Conservation (phyloP, 805 yeast genomes). For the Peterozyma xylosa region DNA sequence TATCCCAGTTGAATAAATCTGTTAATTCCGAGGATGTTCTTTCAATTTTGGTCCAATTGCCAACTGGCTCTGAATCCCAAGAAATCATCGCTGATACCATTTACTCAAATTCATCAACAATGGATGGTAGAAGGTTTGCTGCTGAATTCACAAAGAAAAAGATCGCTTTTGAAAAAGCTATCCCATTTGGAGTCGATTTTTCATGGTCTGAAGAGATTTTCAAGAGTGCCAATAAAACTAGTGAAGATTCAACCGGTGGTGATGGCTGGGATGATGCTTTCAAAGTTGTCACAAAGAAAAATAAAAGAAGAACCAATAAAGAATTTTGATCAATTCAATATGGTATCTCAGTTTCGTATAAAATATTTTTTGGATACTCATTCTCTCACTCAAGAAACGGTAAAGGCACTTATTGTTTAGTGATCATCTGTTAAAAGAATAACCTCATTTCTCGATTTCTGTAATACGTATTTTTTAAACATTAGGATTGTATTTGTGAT, state of each 20-base stretch:
- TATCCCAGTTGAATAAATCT: conserved; percentile 62
- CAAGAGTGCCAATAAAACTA: conserved; percentile 1
- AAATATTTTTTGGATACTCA: too few species aligned
- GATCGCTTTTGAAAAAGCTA: conserved; percentile 55
- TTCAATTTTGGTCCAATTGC: conserved; percentile 73
- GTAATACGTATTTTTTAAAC: too few species aligned
- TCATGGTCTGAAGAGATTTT: conserved; percentile 71
- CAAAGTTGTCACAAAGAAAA: conserved; percentile 58
- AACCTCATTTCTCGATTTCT: too few species aligned
- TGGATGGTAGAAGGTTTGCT: conserved; percentile 95
- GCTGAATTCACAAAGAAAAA: conserved; percentile 80
- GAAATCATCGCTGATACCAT: conserved; percentile 91
- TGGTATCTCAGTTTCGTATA: too few species aligned
- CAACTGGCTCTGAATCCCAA: conserved; percentile 63
- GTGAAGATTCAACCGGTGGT: conserved; percentile 23
- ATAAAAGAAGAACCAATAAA: conserved; percentile 30
- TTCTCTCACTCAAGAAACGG: too few species aligned
- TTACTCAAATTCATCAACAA: conserved; percentile 77
- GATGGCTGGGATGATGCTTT: conserved; percentile 47
- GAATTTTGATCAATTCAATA: conserved; percentile 2
- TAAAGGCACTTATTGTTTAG: too few species aligned
- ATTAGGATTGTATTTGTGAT: too few species aligned
- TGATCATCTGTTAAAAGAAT: too few species aligned
- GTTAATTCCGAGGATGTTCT: conserved; percentile 75
- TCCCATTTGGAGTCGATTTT: conserved; percentile 35